Base-by-base conservation (phyloP, 164 flowering plant genomes). In the Vitis riparia region DNA sequence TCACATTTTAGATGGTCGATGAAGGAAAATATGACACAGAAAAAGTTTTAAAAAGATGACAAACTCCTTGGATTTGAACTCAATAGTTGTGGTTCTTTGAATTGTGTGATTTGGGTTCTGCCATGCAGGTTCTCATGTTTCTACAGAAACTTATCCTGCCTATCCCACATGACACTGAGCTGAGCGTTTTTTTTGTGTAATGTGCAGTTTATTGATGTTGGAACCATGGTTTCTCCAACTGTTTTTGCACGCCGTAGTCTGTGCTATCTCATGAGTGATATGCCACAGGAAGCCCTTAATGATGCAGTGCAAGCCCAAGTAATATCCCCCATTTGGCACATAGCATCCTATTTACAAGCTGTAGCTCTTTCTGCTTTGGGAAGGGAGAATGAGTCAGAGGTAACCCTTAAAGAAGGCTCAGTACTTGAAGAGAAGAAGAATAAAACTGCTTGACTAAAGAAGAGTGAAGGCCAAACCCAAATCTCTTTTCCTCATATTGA, bases 191-290 rank as follows among this genome's bases (percentile, higher is more conserved):
- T 63, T 66, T 44, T 30, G 32, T 44, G 69, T n/a, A 44, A 12
- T 69, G 53, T 83, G 79, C 95, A 93, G 98, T 93, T 93, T 81
- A 87, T 93, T 59, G 95, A 91, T 16, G 95, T 79, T 47, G 98
- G 97, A 68, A 93, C 92, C 23, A 88, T 90, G 97, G 86, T 91
- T 62, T 93, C 98, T 63, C 97, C 98, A 19, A 93, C 98, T 9
- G 87, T 90, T 16, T 89, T 52, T 79, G 95, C 95, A n/a, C 93
- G 98, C 11, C 95, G 98, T n/a, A 83, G 93, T 65, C 74, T 93
- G 9, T 87, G 84, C 6, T 82, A 88, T 77, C 93, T 93, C 69
- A 85, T 93, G 84, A 86, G 71, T 57, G 89, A 91, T 63, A 81
- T 86, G 95, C 90, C 92, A 10, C 83, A 86, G 29, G 92, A 90